Conservation (phyloP, 2,329 filamentous ascomycete genomes). For the Talaromyces sp. region DNA sequence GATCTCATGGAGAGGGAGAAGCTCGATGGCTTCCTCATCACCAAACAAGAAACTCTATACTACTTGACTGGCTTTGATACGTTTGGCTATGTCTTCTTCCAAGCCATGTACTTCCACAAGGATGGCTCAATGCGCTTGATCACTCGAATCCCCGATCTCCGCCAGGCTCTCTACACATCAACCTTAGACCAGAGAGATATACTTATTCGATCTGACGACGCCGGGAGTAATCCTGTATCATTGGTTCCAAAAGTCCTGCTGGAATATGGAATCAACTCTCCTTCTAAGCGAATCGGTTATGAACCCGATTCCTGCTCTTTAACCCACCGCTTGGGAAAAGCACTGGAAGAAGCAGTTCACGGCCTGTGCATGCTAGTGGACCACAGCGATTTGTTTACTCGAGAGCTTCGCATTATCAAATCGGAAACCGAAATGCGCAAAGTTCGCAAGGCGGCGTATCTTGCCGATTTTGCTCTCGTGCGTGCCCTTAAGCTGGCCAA, state of each 20-base stretch:
- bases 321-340: slow-evolving; percentile 26
- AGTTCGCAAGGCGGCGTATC: slow-evolving; percentile 28
- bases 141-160: slow-evolving; percentile 22
- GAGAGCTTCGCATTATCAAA: slow-evolving; percentile 27
- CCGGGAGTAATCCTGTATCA: slow-evolving; percentile 23
- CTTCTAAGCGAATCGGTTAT: slow-evolving; percentile 24
- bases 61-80: slow-evolving; percentile 28
- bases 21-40: slow-evolving; percentile 30
- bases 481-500: slow-evolving; percentile 29
- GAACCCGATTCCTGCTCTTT: slow-evolving; percentile 34
- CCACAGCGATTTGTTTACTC: slow-evolving; percentile 23
- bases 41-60: slow-evolving; percentile 26
- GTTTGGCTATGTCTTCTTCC: slow-evolving; percentile 33
- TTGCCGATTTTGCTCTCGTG: slow-evolving; percentile 29
- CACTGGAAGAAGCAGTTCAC: slow-evolving; percentile 23
- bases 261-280: slow-evolving; percentile 24
- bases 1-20: slow-evolving; percentile 26
- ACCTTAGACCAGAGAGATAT: slow-evolving; percentile 24
- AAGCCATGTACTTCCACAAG: slow-evolving; percentile 31
- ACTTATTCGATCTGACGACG: slow-evolving; percentile 24
- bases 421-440: slow-evolving; percentile 21
- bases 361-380: slow-evolving; percentile 24
- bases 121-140: slow-evolving; percentile 27
- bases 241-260: slow-evolving; percentile 23
- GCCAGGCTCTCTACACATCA: slow-evolving; percentile 30